Evolutionary conservation across 1,139 yeast genomes (phyloP), one percentile per base, ranked within the genome.

Genomic region (Zygosaccharomyces sapae): DNA sequence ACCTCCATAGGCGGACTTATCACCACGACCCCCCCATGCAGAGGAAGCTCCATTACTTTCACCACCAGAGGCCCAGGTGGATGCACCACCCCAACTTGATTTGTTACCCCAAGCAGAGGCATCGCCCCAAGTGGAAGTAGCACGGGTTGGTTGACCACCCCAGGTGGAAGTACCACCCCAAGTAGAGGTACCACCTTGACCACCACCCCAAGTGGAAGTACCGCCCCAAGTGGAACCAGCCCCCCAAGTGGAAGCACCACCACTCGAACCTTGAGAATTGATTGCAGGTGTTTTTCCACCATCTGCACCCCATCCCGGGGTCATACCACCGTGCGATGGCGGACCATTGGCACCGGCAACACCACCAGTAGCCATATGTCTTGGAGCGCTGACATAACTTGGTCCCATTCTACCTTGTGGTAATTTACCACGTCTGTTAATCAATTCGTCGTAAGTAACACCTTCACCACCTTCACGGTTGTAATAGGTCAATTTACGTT

Each of bases 401-500:
- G 68, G 67, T 1, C 68, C 67, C 49, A 59, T 58, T 40, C 62
- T 57, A 4, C 64, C 57, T 45, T 59, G 63, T 35, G 68, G 68
- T 16, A 61, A 59, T 50, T 62, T 63, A 51, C 68, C 68, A 46
- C 69, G 67, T 52, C 67, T 62, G 49, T 61, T 67, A n/a, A 70
- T 80, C 58, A 87, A 85, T 57, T 92, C 87, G 59, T 85, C 82
- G 63, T 87, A 90, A 13, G 96, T 85, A 43, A 90, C 74, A 50
- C 80, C 74, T 44, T 70, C 73, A 44, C 81, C 79, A 39, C 85
- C 75, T 58, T 77, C 84, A 43, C 83, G 83, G 43, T 64, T 64
- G 57, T 82, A 76, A 53, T 89, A 87, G 56, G 85, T 77, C 59
- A 92, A 75, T 62, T 81, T 86, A 33, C 79, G 77, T 63, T 90